Conservation (phyloP, 192 early-diverging fungal species). For the Powellomyces hirtus region DNA sequence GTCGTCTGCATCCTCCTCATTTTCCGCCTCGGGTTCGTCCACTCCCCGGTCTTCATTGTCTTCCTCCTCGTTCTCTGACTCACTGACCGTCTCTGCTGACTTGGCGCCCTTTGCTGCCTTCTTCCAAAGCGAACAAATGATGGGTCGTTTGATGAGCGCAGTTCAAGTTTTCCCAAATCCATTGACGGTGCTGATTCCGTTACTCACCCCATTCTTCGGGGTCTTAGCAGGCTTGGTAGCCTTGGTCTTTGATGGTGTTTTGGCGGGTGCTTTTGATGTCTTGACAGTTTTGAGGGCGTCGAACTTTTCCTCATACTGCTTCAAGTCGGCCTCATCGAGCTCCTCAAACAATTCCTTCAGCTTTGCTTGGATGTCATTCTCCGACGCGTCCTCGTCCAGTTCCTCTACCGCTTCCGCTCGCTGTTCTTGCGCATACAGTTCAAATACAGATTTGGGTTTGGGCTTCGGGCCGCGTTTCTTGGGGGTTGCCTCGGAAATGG, state of each 20-base stretch:
- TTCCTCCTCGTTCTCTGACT: background rate
- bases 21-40: too few relatives aligned
- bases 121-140: background rate
- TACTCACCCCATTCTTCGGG: background rate
- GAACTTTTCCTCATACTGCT: conserved; percentile 18
- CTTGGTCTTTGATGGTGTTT: background rate
- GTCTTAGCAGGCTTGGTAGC: background rate
- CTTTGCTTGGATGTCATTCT: background rate
- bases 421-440: conserved; percentile 10
- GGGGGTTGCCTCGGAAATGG: too few relatives aligned
- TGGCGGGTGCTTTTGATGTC: background rate
- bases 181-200: background rate
- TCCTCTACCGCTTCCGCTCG: background rate
- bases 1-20: background rate
- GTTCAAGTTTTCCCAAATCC: background rate
- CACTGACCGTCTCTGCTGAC: background rate
- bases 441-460: conserved; percentile 21
- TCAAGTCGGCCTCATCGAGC: conserved; percentile 9
- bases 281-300: background rate
- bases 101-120: background rate
- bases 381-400: background rate
- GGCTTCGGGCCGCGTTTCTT: conserved; percentile 11
- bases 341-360: conserved; percentile 8
- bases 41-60: background rate
- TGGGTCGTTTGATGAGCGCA: background rate